Evolutionary conservation across 208 protist genomes (phyloP).

Genomic region (Zelonia costaricensis): DNA sequence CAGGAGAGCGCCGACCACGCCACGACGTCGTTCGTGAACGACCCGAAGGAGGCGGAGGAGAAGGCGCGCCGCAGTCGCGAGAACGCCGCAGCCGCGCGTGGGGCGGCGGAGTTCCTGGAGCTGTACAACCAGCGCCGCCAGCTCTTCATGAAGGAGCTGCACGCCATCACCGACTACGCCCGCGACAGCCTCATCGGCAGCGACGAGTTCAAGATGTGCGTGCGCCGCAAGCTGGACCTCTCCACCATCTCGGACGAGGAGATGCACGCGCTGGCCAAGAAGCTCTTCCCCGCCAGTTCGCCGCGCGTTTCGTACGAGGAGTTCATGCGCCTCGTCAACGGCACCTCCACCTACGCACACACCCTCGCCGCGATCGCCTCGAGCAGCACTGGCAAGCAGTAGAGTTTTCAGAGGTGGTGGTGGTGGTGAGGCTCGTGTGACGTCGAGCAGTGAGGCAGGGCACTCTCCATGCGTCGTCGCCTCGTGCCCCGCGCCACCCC

Average conservation of each 20-base stretch:
- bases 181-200: constrained; percentile 82
- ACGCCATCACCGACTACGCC: constrained; percentile 86
- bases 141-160: constrained; percentile 90
- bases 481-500: no score
- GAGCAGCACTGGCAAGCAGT: constrained; percentile 42
- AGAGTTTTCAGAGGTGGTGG: no score
- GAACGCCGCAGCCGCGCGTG: constrained; percentile 46
- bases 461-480: no score
- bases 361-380: constrained; percentile 68
- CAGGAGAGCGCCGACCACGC: constrained; percentile 64
- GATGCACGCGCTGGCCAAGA: constrained; percentile 68
- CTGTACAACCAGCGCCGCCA: constrained; percentile 86
- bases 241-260: constrained; percentile 63
- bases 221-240: constrained; percentile 73
- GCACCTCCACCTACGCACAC: constrained; percentile 81
- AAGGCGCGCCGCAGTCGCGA: constrained; percentile 37
- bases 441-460: no score
- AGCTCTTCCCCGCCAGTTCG: constrained; percentile 67
- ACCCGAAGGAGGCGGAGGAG: constrained; percentile 60
- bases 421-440: not conserved
- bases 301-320: constrained; percentile 82
- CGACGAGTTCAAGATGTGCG: constrained; percentile 84
- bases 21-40: constrained; percentile 53
- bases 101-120: constrained; percentile 66
- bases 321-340: constrained; percentile 83